Evolutionary conservation across 2,329 filamentous ascomycete species (phyloP).

Genomic region (Pseudogymnoascus sp.): DNA sequence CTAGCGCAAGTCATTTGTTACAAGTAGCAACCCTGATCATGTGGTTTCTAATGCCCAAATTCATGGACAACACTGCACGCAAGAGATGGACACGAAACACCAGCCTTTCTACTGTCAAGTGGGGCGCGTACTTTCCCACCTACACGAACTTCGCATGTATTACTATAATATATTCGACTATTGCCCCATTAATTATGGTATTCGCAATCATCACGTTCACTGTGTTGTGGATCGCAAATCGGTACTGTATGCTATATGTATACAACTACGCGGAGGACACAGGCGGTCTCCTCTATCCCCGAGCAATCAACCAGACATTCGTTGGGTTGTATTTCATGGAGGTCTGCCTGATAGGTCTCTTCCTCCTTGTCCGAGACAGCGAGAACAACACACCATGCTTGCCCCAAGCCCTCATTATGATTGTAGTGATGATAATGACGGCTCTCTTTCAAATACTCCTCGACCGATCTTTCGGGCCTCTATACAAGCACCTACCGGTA

Average conservation of each 20-base stretch:
- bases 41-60: conserved; percentile 72
- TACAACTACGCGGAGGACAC: conserved; percentile 84
- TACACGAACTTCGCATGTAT: conserved; percentile 97
- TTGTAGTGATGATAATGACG: conserved; percentile 63
- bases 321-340: conserved; percentile 94
- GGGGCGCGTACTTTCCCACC: conserved; percentile 90
- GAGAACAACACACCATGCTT: conserved; percentile 49
- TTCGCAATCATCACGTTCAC: conserved; percentile 91
- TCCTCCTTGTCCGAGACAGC: conserved; percentile 64
- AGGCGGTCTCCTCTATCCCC: conserved; percentile 82
- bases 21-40: conserved; percentile 68
- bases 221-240: conserved; percentile 85
- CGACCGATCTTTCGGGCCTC: conserved; percentile 72
- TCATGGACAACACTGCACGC: conserved; percentile 71
- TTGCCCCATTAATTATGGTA: conserved; percentile 80
- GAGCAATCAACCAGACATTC: conserved; percentile 91
- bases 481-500: conserved; percentile 84
- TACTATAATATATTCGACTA: conserved; percentile 76
- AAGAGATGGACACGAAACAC: conserved; percentile 84
- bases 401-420: conserved; percentile 76
- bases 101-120: conserved; percentile 65
- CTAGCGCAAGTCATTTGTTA: conserved; percentile 78
- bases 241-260: conserved; percentile 93
- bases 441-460: conserved; percentile 69
- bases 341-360: conserved; percentile 77